Evolutionary conservation across 2,329 filamentous ascomycete species (phyloP).

Genomic region (Colletotrichum sp.): DNA sequence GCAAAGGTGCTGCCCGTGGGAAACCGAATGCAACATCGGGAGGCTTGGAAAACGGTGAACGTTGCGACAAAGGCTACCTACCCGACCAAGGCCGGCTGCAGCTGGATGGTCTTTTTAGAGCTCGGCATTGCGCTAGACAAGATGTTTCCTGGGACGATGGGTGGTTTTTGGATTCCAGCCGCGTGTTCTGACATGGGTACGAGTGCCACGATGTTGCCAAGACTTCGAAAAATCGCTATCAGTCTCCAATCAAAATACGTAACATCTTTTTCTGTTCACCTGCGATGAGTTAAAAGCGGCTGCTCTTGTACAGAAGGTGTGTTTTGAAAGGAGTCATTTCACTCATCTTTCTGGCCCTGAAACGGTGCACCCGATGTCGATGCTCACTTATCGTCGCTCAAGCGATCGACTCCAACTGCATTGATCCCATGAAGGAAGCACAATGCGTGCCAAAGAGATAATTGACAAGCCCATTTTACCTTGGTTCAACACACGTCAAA

Average conservation of each 20-base stretch:
- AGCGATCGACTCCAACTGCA: too few relatives aligned
- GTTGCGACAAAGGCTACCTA: neutral
- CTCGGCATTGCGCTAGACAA: neutral
- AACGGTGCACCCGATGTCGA: neutral
- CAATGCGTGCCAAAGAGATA: too few relatives aligned
- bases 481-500: too few relatives aligned
- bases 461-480: too few relatives aligned
- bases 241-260: neutral
- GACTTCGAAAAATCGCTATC: neutral
- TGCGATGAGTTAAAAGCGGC: neutral
- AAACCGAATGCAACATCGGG: constrained; percentile 3
- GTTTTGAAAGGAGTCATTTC: neutral
- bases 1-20: neutral
- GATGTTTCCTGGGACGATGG: neutral
- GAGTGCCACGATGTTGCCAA: neutral
- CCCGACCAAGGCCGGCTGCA: neutral
- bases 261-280: neutral
- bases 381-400: too few relatives aligned
- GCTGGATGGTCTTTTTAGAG: neutral
- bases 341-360: neutral
- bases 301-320: neutral
- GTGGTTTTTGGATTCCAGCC: neutral
- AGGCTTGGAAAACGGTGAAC: neutral
- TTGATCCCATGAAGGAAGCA: too few relatives aligned
- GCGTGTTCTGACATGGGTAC: neutral